These are phyloP conservation scores for Neurospora sp. DNA, from an alignment of 495 filamentous ascomycete species.

Conservation along the genomic window DNA sequence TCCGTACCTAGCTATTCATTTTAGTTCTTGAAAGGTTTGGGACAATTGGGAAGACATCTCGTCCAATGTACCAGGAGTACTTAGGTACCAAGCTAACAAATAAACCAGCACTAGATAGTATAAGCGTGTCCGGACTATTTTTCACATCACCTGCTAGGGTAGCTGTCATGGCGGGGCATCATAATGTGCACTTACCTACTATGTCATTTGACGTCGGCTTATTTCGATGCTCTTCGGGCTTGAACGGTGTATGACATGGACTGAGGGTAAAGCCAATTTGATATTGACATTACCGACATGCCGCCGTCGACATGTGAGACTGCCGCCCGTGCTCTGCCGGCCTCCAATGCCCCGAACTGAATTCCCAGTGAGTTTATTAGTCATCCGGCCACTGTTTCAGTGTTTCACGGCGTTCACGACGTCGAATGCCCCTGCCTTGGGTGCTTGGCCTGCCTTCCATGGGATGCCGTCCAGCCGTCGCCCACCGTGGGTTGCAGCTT, in stretches of 20 bases:
- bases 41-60: too few relatives aligned
- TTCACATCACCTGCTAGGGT: not conserved
- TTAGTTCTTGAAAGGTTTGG: too few relatives aligned
- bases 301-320: not conserved
- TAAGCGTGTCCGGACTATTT: too few relatives aligned
- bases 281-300: not conserved
- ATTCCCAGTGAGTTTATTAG: not conserved
- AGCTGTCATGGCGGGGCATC: not conserved
- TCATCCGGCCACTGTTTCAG: not conserved
- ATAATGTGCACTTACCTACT: not conserved
- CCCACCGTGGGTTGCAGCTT: not conserved
- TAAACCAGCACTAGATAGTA: too few relatives aligned
- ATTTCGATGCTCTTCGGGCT: not conserved
- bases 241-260: not conserved
- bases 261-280: not conserved
- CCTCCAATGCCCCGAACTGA: not conserved
- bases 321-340: not conserved
- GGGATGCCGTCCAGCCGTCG: not conserved
- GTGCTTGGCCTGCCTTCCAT: not conserved
- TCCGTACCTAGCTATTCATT: too few relatives aligned
- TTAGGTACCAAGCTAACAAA: too few relatives aligned
- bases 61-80: too few relatives aligned
- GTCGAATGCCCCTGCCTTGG: not conserved
- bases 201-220: not conserved
- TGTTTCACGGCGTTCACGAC: not conserved